Base-by-base conservation (phyloP, 2,329 filamentous ascomycete genomes). In the Aspergillus fischeri region DNA sequence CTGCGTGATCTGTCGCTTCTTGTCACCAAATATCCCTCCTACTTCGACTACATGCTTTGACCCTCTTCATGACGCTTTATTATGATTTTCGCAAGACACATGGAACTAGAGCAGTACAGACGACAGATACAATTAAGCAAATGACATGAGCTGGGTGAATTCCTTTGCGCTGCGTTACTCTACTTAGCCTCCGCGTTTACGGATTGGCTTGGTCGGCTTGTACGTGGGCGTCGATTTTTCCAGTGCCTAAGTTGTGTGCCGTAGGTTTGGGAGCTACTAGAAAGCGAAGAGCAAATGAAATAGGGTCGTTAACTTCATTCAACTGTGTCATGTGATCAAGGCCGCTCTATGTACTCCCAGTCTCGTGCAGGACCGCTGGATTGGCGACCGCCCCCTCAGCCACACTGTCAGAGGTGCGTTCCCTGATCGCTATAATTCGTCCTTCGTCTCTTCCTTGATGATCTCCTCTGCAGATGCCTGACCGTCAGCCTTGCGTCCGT, bases 351-450 rank as follows among this genome's bases (percentile, higher is more conserved):
- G 32, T 3, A 38, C 32, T 38, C 7, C 32, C 6, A 38, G 17
- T 17, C 14, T 38, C 32, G 14, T 38, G 32, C 32, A 5, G 32
- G 17, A 38, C 17, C 7, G 32, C 32, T 7, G 32, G 32, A 38
- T 6, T 38, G 6, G 32, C 32, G 32, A 38, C 14, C 5, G 14
- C 17, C 32, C 32, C 29, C 14, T 38, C 5, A 17, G 14, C 32
- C 32, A 38, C 32, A 14, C 5, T 27, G 21, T 25, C 24, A 11
- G 10, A 47, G 32, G 14, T 47, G 24, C 52, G 52, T 55, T 58
- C 53, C 60, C 57, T 60, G 14, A 27, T 62, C 61, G 59, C 61
- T 61, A 65, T 59, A 65, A 60, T 61, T 72, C 70, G 58, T 72
- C 70, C 59, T 71, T 71, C 35, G 27, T 49, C 49, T 60, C 58